These are phyloP conservation scores for Isochrysis galbana DNA, from an alignment of 78 protist species.

Conservation along the genomic window DNA sequence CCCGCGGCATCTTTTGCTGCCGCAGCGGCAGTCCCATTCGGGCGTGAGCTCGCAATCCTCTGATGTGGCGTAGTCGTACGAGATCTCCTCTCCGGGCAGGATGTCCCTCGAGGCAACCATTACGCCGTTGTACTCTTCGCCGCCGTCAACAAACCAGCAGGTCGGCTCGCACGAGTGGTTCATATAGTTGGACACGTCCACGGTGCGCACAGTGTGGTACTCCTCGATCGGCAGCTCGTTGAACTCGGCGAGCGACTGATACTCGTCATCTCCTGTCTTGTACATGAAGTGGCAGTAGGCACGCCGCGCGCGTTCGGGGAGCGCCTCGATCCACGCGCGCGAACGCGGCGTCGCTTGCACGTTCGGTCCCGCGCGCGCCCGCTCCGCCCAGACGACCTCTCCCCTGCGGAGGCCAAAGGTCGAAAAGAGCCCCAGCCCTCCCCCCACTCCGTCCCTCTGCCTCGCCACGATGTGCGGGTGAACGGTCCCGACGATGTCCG, in stretches of 20 bases:
- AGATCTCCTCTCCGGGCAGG: not conserved
- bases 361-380: not conserved
- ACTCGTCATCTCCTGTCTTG: slow-evolving; percentile 19
- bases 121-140: not conserved
- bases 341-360: not conserved
- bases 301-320: not conserved
- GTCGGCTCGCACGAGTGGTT: slow-evolving; percentile 32
- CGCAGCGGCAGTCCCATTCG: not conserved
- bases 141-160: slow-evolving; percentile 12
- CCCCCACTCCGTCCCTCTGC: not conserved
- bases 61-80: not conserved
- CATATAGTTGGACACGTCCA: slow-evolving; percentile 23
- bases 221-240: not conserved
- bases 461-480: not conserved
- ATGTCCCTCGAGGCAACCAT: not conserved
- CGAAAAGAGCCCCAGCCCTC: not conserved
- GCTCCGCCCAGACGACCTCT: slow-evolving; percentile 33
- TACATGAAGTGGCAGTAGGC: slow-evolving; percentile 29
- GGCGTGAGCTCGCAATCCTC: not conserved
- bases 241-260: slow-evolving; percentile 26
- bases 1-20: not conserved
- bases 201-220: not conserved
- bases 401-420: not conserved
- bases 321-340: slow-evolving; percentile 25
- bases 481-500: not conserved